Conservation (phyloP, 805 yeast genomes). For the Candida ulmi region DNA sequence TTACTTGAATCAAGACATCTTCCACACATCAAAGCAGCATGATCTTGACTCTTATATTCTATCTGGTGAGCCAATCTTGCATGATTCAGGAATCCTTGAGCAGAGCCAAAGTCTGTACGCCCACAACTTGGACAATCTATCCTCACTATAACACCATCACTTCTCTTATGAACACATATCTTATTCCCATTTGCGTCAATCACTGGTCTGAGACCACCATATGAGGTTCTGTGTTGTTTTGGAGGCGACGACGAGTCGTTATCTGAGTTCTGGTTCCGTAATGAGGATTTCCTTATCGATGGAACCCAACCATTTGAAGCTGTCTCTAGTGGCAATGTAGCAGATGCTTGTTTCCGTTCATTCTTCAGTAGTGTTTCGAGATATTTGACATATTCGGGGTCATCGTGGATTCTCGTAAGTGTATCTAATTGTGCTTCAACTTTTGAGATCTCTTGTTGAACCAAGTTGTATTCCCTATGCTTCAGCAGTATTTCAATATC, state of each 20-base stretch:
- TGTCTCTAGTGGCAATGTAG: not conserved
- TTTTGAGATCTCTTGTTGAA: conserved; percentile 49
- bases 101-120: conserved; percentile 65
- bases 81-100: conserved; percentile 79
- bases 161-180: conserved; percentile 54
- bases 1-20: conserved; percentile 45
- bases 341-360: conserved; percentile 12
- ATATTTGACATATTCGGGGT: conserved; percentile 28
- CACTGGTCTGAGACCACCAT: conserved; percentile 44
- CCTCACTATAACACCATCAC: conserved; percentile 66
- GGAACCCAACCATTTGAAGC: conserved; percentile 6
- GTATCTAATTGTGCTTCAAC: conserved; percentile 54
- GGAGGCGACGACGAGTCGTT: conserved; percentile 14
- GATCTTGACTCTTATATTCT: conserved; percentile 65
- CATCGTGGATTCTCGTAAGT: conserved; percentile 37
- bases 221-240: conserved; percentile 31
- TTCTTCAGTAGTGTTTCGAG: conserved; percentile 29
- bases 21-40: conserved; percentile 68
- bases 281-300: conserved; percentile 3
- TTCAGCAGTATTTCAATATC: conserved; percentile 57
- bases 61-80: conserved; percentile 68
- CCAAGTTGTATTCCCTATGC: conserved; percentile 46
- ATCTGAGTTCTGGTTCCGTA: conserved; percentile 1
- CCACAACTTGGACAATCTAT: conserved; percentile 65
- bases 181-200: conserved; percentile 31